These are phyloP conservation scores for Trichosanthes truncata DNA, from an alignment of 306 rosid genomes.

Conservation along the genomic window DNA sequence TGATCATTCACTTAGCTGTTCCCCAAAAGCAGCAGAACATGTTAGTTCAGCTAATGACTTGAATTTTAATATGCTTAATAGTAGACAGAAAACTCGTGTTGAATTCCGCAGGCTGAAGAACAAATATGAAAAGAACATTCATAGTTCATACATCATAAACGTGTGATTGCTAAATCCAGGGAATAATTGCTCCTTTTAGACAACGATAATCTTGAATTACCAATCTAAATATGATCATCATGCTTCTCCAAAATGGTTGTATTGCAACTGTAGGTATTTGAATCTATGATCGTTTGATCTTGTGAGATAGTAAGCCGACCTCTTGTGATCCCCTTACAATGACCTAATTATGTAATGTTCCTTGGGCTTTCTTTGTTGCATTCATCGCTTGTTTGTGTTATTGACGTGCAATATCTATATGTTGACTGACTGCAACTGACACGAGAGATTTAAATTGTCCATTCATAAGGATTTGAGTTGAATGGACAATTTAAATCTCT, in stretches of 20 bases:
- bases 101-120: not conserved
- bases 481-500: too few species aligned
- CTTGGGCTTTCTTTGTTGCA: not conserved
- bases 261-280: not conserved
- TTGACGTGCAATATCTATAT: not conserved
- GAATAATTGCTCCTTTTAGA: too few species aligned
- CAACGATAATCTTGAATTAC: not conserved
- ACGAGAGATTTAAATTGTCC: not conserved
- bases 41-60: not conserved
- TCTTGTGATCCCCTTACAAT: not conserved
- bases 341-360: not conserved
- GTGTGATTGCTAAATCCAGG: too few species aligned
- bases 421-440: too few species aligned
- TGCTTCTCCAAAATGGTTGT: not conserved
- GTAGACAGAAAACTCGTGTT: not conserved
- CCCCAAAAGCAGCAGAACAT: not conserved
- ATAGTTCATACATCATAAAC: too few species aligned
- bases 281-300: not conserved
- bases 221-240: not conserved
- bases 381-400: not conserved
- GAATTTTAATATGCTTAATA: not conserved
- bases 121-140: not conserved
- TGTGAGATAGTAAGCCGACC: not conserved
- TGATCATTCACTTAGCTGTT: not conserved
- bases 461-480: not conserved